phyloP scores from a whole-genome alignment of 2,329 filamentous ascomycete genomes.

The Alternaria alternata region DNA sequence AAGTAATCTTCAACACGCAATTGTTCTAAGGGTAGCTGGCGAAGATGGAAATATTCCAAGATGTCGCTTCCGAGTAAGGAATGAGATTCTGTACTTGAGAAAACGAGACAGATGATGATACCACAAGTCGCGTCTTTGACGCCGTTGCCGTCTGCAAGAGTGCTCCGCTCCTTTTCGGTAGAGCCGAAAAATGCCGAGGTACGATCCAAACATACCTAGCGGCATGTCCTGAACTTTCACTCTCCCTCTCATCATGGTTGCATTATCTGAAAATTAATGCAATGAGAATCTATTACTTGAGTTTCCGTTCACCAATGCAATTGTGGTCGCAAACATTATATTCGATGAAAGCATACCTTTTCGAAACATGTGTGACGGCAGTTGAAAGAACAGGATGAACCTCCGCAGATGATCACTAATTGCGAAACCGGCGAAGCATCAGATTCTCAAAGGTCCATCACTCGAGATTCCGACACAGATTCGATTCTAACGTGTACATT shows the following conservation, averaged over 20 bases:
- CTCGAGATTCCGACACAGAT: background rate
- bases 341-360: background rate
- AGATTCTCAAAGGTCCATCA: background rate
- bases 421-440: background rate
- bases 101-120: background rate
- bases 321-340: background rate
- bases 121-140: background rate
- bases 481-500: background rate
- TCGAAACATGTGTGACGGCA: background rate
- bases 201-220: constrained; percentile 4
- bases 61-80: background rate
- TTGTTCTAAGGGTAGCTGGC: too few relatives aligned
- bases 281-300: constrained; percentile 8
- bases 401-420: background rate
- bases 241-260: constrained; percentile 9
- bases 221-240: constrained; percentile 28
- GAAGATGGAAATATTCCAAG: background rate
- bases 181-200: constrained; percentile 38
- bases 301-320: too few relatives aligned
- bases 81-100: background rate
- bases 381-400: background rate
- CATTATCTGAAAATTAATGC: background rate
- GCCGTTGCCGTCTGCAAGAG: background rate
- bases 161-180: constrained; percentile 20
- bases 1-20: background rate